These are phyloP conservation scores for Amanita pseudoporphyria DNA, from an alignment of 768 basidiomycete genomes.

Conservation along the genomic window DNA sequence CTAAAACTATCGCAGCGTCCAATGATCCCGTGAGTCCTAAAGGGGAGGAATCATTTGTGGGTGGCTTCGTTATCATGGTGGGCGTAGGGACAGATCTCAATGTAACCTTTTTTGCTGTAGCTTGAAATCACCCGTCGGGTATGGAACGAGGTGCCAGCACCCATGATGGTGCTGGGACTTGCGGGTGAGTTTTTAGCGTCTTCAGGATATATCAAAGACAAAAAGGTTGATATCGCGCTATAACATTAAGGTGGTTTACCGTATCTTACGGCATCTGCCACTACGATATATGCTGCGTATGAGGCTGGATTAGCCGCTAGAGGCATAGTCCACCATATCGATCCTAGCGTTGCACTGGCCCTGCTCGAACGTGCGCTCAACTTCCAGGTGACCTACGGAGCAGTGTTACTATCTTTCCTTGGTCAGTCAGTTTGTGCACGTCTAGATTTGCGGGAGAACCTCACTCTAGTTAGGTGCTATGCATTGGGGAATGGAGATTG, in stretches of 20 bases:
- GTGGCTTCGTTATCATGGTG: conserved; percentile 16
- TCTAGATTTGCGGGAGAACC: not conserved
- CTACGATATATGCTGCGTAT: conserved; percentile 75
- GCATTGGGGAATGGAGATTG: conserved; percentile 97
- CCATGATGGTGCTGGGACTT: conserved; percentile 72
- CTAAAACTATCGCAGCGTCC: conserved; percentile 68
- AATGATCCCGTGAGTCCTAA: conserved; percentile 48
- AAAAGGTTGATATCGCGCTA: not conserved
- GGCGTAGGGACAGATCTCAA: not conserved
- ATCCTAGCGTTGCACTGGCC: conserved; percentile 71
- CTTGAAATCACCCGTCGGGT: conserved; percentile 68
- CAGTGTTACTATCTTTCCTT: conserved; percentile 89
- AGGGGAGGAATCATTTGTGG: conserved; percentile 50
- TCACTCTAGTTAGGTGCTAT: conserved; percentile 43
- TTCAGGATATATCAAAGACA: not conserved
- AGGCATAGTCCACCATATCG: conserved; percentile 48
- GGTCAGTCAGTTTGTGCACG: conserved; percentile 31
- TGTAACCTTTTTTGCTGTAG: conserved; percentile 25
- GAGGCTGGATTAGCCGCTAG: conserved; percentile 62
- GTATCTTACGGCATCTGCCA: conserved; percentile 71
- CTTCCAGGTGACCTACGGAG: conserved; percentile 91
- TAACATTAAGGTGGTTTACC: conserved; percentile 61
- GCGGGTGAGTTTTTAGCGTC: conserved; percentile 35
- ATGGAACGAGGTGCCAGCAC: conserved; percentile 66
- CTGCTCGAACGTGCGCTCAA: conserved; percentile 74